These are phyloP conservation scores for Boletus speciosus DNA, from an alignment of 768 basidiomycete species.

Conservation along the genomic window DNA sequence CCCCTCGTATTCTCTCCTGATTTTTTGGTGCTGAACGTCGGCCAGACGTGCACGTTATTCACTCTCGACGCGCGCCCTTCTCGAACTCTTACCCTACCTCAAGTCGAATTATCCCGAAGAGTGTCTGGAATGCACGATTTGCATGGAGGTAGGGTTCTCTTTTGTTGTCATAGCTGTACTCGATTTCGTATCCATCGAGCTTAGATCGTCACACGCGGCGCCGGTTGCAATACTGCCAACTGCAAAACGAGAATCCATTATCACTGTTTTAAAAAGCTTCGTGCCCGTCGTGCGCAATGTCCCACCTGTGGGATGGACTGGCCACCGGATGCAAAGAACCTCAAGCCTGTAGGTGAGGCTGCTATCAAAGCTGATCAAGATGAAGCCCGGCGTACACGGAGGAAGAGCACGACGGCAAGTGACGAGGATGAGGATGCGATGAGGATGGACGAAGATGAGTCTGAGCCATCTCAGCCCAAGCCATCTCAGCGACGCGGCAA, in stretches of 20 bases:
- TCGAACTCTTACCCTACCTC: conserved; percentile 74
- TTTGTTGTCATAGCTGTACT: not conserved
- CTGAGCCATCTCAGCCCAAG: conserved; percentile 31
- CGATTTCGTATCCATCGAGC: not conserved
- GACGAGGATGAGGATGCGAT: conserved; percentile 42
- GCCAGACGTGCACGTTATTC: conserved; percentile 66
- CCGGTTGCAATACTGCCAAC: conserved; percentile 55
- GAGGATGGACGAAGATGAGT: conserved; percentile 32
- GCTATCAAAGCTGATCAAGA: conserved; percentile 65
- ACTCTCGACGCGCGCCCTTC: conserved; percentile 66
- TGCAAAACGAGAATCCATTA: conserved; percentile 65
- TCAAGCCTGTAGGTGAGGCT: conserved; percentile 63
- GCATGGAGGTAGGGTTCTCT: conserved; percentile 51
- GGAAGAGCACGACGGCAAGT: conserved; percentile 33
- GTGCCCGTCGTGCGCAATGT: conserved; percentile 44
- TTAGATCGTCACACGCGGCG: conserved; percentile 68
- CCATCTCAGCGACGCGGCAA: conserved; percentile 28
- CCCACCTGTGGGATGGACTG: conserved; percentile 59
- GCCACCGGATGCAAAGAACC: conserved; percentile 49
- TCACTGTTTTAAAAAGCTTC: conserved; percentile 58
- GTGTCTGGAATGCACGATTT: conserved; percentile 67
- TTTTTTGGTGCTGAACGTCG: conserved; percentile 3
- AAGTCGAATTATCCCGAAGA: conserved; percentile 71
- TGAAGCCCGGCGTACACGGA: conserved; percentile 34
- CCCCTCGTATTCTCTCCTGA: not conserved